Conservation (phyloP, 495 filamentous ascomycete species). For the Melanomma pulvis-pyrius region DNA sequence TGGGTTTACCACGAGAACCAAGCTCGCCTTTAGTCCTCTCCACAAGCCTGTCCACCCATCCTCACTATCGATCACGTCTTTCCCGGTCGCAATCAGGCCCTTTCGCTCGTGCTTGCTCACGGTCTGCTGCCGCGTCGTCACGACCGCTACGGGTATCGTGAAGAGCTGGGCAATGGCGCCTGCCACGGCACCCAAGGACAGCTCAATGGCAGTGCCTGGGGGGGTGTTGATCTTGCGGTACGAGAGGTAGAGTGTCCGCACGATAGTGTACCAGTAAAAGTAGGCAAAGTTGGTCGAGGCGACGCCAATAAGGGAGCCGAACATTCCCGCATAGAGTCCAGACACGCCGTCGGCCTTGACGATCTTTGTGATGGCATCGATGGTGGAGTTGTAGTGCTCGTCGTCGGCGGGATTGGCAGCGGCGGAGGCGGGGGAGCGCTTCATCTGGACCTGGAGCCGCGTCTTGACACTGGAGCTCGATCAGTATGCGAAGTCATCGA, state of each 20-base stretch:
- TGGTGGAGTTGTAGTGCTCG: slow-evolving; percentile 77
- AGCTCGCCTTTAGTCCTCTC: slow-evolving; percentile 93
- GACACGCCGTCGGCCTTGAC: slow-evolving; percentile 74
- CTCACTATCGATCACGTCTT: slow-evolving; percentile 85
- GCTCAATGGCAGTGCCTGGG: slow-evolving; percentile 82
- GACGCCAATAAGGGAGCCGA: slow-evolving; percentile 83
- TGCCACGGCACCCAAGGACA: slow-evolving; percentile 82
- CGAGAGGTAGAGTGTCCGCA: slow-evolving; percentile 78
- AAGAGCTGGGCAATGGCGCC: slow-evolving; percentile 93
- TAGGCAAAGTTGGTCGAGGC: slow-evolving; percentile 99
- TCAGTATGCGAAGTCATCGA: slow-evolving; percentile 1
- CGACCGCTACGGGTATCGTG: slow-evolving; percentile 92
- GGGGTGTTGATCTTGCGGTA: slow-evolving; percentile 62
- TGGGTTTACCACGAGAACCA: slow-evolving; percentile 95
- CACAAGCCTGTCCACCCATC: slow-evolving; percentile 90
- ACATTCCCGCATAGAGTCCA: slow-evolving; percentile 88
- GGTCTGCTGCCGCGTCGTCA: slow-evolving; percentile 96
- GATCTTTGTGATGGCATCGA: slow-evolving; percentile 89
- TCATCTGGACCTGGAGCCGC: slow-evolving; percentile 94
- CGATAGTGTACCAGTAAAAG: slow-evolving; percentile 98
- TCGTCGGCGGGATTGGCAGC: slow-evolving; percentile 47
- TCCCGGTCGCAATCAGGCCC: slow-evolving; percentile 83
- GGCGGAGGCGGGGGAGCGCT: slow-evolving; percentile 55
- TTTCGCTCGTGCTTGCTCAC: slow-evolving; percentile 81
- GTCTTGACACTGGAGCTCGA: slow-evolving; percentile 77